Base-by-base conservation (phyloP, 805 yeast species). In the Saccharomycopsis sp. region DNA sequence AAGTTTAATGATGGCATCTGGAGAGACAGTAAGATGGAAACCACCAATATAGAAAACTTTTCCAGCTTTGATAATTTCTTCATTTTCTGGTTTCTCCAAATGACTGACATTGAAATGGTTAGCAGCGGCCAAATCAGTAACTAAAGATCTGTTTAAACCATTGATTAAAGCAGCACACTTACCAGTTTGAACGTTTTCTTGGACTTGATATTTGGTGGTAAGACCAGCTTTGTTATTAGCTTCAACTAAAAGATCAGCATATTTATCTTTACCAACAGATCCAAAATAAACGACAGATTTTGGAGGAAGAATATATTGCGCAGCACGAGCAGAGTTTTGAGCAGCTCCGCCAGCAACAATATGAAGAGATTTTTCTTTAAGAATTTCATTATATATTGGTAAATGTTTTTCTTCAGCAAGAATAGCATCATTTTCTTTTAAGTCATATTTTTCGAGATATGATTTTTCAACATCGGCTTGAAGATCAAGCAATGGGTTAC, bases 341-440 rank as follows among this genome's bases (percentile, higher is more conserved):
- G 96, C 98, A 55, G 99, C 99, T 61, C 99, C 99, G 53, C 99
- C 99, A 47, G 99, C 98, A 52, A 89, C 75, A 47, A 77, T 63
- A 54, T 76, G 73, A 48, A 85, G 76, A 45, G 70, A 73, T 28
- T 70, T 66, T 58, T 65, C 66, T 28, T 67, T 61, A 41, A 86
- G 64, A 51, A 84, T 72, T 62, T 92, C 97, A 44, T 74, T 79
- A 62, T 69, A 92, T 58, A 92, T 83, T 41, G 89, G 83, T 76
- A 77, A 64, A 66, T 86, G 96, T 60, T 79, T 72, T 49, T 76
- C 87, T 52, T 84, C 94, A 28, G 75, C 74, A 49, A 92, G 74
- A 53, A 92, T 87, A 51, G 98, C 97, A 63, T 89, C 97, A 61
- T 92, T 81, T 48, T 80, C 86, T 62, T 89, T 87, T 54, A 92